Base-by-base conservation (phyloP, 2,329 filamentous ascomycete species). In the Xylaria sp. region DNA sequence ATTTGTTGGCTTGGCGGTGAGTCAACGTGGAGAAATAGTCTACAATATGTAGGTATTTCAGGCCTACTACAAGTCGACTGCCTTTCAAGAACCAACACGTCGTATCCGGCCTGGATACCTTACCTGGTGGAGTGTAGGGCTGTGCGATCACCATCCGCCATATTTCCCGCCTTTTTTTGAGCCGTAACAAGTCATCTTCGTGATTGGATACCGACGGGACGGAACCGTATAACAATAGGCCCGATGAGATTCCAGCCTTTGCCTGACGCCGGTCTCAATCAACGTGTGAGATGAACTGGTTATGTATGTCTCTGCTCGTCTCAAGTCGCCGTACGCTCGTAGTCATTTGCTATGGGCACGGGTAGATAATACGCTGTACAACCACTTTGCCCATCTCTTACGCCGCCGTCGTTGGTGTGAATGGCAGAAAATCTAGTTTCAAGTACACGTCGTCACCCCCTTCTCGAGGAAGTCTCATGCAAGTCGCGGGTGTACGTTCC, bases 131-230 rank as follows among this genome's bases (percentile, higher is more conserved):
- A 51, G 25, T 33, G 25, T 5, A 18, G 36, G 51, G 46, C n/a
- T 58, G 43, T 48, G 28, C 41, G 12, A 43, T 51, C 28, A 3
- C 20, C 20, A 52, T 33, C 43, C 33, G 43, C 15, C 18, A 46
- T n/a, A 1, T 18, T 46, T n/a, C 6, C 18, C 15, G 6, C 41
- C 15, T 8, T 18, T 46, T 13, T 46, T 7, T 39, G 43, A 51
- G 64, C 43, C 59, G 23, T 46, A 43, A 25, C 13, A 54, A 41
- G 46, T 28, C 51, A 25, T 31, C 57, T n/a, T 61, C 54, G 28
- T 73, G 71, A 72, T 72, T 73, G 71, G 71, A 62, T 73, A 72
- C 70, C 71, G 62, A 67, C 56, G 9, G 67, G 43, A 54, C 61
- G 71, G 71, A 59, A 67, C 71, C 31, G 62, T 31, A 39, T 31